These are phyloP conservation scores for Helenozyma baotianmanensis DNA, from an alignment of 805 yeast genomes.

Conservation along the genomic window DNA sequence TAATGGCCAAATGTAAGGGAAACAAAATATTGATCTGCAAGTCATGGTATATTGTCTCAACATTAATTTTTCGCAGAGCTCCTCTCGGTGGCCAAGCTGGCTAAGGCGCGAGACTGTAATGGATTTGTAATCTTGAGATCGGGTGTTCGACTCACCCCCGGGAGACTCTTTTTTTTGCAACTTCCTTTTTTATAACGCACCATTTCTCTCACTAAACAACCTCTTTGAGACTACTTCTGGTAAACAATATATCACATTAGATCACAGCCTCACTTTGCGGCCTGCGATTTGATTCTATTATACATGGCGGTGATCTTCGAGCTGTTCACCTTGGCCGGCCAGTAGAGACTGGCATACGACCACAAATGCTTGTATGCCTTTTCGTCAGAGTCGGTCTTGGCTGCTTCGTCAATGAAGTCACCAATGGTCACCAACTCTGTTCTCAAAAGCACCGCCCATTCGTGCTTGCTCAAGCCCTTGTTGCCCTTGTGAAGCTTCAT, in stretches of 20 bases:
- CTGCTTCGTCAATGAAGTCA: conserved; percentile 52
- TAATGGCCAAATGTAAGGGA: no score
- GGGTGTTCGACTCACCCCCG: conserved; percentile 52
- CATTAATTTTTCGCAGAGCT: no score
- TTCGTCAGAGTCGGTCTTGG: conserved; percentile 20
- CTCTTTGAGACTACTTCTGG: neutral
- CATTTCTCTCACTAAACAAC: neutral
- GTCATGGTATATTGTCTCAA: no score
- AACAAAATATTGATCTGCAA: no score
- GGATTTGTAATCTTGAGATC: conserved; percentile 43
- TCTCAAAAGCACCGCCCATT: conserved; percentile 69
- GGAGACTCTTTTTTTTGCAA: conserved; percentile 29
- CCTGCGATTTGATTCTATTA: conserved; percentile 42
- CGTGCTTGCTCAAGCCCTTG: conserved; percentile 67
- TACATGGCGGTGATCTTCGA: conserved; percentile 74
- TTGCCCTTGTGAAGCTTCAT: conserved; percentile 65
- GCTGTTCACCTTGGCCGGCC: conserved; percentile 86
- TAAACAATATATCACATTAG: neutral
- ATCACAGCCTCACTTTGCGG: conserved; percentile 8
- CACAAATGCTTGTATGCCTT: conserved; percentile 64
- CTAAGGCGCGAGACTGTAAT: conserved; percentile 51
- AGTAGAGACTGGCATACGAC: conserved; percentile 77
- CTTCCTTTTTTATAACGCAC: neutral
- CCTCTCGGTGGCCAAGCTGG: conserved; percentile 49
- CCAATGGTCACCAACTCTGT: conserved; percentile 71